Evolutionary conservation across 257 asterid species (phyloP), one percentile per base, ranked within the genome.

Genomic region (Plantago elongata): DNA sequence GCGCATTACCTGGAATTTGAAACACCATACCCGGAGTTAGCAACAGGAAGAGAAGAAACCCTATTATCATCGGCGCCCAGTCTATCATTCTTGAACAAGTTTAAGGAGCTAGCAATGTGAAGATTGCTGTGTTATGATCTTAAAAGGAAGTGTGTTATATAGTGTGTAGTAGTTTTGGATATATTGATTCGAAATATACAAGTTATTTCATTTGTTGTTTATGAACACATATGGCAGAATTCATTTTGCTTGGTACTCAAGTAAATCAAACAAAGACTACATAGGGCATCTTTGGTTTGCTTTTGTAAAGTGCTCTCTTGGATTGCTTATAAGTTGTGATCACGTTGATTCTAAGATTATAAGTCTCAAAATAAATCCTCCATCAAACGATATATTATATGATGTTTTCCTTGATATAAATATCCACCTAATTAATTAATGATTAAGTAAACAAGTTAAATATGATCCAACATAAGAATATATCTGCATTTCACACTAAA

Each of bases 11-110:
- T 22, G 90, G 90, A 9, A 83, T 62, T 65, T 83, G 90, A 66
- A 81, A 83, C 11, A 81, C 57, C 4, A 81, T 54, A 3, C 87
- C 90, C n/a, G 90, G 87, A 1, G 87, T 80, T 22, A 83, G 64
- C 51, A 78, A 56, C 11, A 81, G 58, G 65, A 81, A 83, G 1
- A 83, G 77, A 62, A 83, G 61, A 65, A 78, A 69, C 45, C 81
- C 83, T 7, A 83, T 45, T 51, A 81, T 44, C 4, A 78, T 60
- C 0, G 90, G 90, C 3, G 71, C 87, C 90, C 85, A 83, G 54
- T 83, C 85, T 63, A 69, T 22, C 90, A 83, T 83, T n/a, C 27
- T 15, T 58, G 13, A 42, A 38, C 27, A 34, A 13, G 27, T 30
- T 30, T 13, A 13, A 4, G 30, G 13, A 57, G 2, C 13, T 11